These are phyloP conservation scores for Aspergillus heteromorphus DNA, from an alignment of 495 filamentous ascomycete genomes.

Conservation along the genomic window DNA sequence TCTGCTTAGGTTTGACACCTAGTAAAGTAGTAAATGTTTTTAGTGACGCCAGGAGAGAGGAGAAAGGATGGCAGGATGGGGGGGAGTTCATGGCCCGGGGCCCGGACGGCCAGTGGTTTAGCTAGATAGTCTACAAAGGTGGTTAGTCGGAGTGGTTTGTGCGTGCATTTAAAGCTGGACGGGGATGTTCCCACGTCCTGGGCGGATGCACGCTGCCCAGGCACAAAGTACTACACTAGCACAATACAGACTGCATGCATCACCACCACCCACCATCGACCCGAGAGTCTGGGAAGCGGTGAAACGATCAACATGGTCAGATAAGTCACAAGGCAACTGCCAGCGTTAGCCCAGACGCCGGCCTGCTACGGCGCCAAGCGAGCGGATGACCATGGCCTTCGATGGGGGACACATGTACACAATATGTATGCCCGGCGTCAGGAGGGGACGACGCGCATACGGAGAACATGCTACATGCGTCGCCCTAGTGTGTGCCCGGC, in stretches of 20 bases:
- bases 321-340: slow-evolving; percentile 4
- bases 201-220: background rate
- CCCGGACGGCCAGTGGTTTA: background rate
- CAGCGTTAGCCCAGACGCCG: background rate
- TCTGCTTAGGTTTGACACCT: no score
- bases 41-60: no score
- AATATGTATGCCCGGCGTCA: background rate
- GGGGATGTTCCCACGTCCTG: background rate
- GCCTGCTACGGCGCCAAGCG: background rate
- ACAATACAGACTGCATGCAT: background rate
- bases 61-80: background rate
- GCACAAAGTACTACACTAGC: background rate
- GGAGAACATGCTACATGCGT: background rate
- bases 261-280: slow-evolving; percentile 7
- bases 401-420: background rate
- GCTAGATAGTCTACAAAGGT: no score
- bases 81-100: background rate
- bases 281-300: slow-evolving; percentile 18
- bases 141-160: no score
- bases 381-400: background rate
- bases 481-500: background rate
- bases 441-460: background rate
- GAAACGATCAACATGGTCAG: slow-evolving; percentile 11
- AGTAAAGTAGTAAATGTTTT: no score
- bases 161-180: background rate